phyloP scores from a whole-genome alignment of 441 rosid genomes.

The Populus hybrid region DNA sequence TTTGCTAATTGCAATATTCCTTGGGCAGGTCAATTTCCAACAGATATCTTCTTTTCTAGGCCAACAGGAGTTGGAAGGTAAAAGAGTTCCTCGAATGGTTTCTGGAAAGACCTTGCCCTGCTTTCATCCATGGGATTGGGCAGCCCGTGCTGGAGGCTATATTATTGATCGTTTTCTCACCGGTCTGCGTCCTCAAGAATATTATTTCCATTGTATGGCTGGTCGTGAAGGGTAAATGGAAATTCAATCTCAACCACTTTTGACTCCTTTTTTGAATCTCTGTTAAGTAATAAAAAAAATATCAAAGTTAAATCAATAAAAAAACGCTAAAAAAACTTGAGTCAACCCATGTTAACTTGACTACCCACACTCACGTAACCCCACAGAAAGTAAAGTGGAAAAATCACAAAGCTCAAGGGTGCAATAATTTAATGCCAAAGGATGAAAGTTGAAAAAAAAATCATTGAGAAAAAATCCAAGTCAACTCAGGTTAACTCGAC shows the following conservation, averaged over 20 bases:
- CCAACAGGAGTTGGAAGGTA: slow-evolving; percentile 99
- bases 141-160: slow-evolving; percentile 97
- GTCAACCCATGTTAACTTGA: no score
- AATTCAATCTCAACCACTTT: slow-evolving; percentile 11
- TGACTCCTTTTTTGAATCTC: background rate
- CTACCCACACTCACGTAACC: no score
- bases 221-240: slow-evolving; percentile 95
- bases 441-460: no score
- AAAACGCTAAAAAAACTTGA: no score
- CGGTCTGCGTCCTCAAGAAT: slow-evolving; percentile 99
- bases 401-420: no score
- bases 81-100: slow-evolving; percentile 98
- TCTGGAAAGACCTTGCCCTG: slow-evolving; percentile 99
- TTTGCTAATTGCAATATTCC: slow-evolving; percentile 18
- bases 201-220: slow-evolving; percentile 99
- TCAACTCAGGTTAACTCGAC: no score
- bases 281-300: background rate
- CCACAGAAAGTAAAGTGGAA: no score
- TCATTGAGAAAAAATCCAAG: no score
- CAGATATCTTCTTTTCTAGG: slow-evolving; percentile 98
- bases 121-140: slow-evolving; percentile 99
- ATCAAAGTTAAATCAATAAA: no score
- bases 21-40: slow-evolving; percentile 92
- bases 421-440: no score
- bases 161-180: slow-evolving; percentile 94